Evolutionary conservation across 208 protist species (phyloP).

Genomic region (Phytomonas francai): DNA sequence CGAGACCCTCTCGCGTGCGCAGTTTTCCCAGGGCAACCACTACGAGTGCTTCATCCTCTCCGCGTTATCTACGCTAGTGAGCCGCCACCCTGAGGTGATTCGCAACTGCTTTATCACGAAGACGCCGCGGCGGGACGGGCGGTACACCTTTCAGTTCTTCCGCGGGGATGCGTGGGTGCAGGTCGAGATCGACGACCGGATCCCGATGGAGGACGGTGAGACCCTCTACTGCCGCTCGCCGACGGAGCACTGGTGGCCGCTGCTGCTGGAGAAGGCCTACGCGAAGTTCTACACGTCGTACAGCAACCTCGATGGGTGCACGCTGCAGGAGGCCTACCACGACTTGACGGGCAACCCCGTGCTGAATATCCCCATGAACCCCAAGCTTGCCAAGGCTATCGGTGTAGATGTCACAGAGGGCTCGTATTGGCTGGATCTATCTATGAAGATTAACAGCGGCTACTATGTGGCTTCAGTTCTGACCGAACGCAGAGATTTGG

Average conservation of each 20-base stretch:
- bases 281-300: conserved; percentile 83
- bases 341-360: conserved; percentile 78
- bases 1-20: conserved; percentile 40
- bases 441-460: conserved; percentile 22
- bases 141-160: conserved; percentile 82
- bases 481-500: conserved; percentile 20
- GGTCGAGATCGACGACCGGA: conserved; percentile 73
- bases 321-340: conserved; percentile 60
- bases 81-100: conserved; percentile 55
- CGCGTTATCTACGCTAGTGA: conserved; percentile 45
- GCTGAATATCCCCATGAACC: conserved; percentile 57
- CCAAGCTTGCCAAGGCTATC: conserved; percentile 51
- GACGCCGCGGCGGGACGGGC: conserved; percentile 64
- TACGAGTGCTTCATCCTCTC: conserved; percentile 82
- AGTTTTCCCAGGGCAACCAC: conserved; percentile 76
- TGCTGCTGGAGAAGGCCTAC: conserved; percentile 88
- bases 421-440: conserved; percentile 57
- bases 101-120: conserved; percentile 76
- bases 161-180: conserved; percentile 56
- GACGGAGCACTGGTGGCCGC: conserved; percentile 70
- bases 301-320: conserved; percentile 64
- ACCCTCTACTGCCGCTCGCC: conserved; percentile 62
- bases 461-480: conserved; percentile 37
- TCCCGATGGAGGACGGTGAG: conserved; percentile 43
- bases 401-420: conserved; percentile 53